These are phyloP conservation scores for Xerocomellus dryophilus DNA, from an alignment of 768 basidiomycete genomes.

Conservation along the genomic window DNA sequence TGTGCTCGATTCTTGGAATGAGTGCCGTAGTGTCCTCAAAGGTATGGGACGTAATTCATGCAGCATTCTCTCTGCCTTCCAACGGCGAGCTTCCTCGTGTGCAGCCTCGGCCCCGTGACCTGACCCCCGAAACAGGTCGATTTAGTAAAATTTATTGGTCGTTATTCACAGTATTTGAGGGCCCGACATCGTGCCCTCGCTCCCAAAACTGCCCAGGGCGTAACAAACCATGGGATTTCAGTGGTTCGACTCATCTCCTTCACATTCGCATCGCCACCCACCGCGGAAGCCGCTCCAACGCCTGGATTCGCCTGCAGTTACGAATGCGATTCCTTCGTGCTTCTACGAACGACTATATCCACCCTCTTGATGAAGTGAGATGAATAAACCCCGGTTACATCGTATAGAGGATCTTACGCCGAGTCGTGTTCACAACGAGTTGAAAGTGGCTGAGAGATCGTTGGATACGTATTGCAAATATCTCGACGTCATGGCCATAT, in stretches of 20 bases:
- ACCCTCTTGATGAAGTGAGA: constrained; percentile 33
- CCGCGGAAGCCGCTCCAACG: neutral
- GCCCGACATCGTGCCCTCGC: too few relatives aligned
- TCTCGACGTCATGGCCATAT: constrained; percentile 32
- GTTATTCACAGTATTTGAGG: too few relatives aligned
- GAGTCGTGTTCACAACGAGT: constrained; percentile 34
- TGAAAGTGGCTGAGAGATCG: constrained; percentile 37
- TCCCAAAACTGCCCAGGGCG: neutral
- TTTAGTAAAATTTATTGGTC: too few relatives aligned
- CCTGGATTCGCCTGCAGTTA: constrained; percentile 19
- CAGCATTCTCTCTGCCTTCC: neutral
- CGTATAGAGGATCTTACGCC: constrained; percentile 33
- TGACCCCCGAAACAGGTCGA: neutral
- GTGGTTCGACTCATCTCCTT: constrained; percentile 3
- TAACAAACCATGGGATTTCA: neutral
- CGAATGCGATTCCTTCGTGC: constrained; percentile 36
- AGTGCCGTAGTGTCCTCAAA: too few relatives aligned
- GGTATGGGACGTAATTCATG: neutral
- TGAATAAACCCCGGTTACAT: constrained; percentile 38
- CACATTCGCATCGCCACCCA: neutral
- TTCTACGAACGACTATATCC: constrained; percentile 21
- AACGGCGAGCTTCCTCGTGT: too few relatives aligned
- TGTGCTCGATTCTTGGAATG: too few relatives aligned
- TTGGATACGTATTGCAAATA: constrained; percentile 31
- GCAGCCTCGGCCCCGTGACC: too few relatives aligned